These are phyloP conservation scores for Ophiostoma montium DNA, from an alignment of 2,329 filamentous ascomycete genomes.

Conservation along the genomic window DNA sequence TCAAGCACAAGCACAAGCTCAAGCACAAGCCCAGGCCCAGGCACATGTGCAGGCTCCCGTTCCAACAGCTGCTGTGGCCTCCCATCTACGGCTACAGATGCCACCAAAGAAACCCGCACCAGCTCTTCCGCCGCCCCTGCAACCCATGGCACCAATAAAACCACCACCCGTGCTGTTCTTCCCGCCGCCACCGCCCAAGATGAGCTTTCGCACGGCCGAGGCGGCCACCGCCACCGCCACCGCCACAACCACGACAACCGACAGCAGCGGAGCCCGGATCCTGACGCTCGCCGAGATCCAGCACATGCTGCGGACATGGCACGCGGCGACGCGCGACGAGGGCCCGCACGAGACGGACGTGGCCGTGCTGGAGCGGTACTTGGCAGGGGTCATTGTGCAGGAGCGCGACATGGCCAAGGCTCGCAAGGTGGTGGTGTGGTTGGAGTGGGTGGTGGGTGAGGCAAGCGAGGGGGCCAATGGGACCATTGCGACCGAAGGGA, in stretches of 20 bases:
- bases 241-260: background rate
- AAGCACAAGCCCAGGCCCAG: background rate
- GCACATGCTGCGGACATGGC: constrained; percentile 63
- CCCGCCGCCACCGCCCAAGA: constrained; percentile 29
- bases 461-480: too few species aligned
- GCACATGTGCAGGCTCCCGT: constrained; percentile 2
- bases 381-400: constrained; percentile 55
- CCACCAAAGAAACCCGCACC: constrained; percentile 16
- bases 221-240: constrained; percentile 26
- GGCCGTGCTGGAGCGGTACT: constrained; percentile 55
- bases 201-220: constrained; percentile 30
- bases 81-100: constrained; percentile 29
- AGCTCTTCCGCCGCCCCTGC: constrained; percentile 14
- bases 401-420: constrained; percentile 77
- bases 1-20: background rate
- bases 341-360: constrained; percentile 73
- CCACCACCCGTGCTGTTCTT: constrained; percentile 31
- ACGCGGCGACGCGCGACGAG: constrained; percentile 52
- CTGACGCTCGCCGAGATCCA: constrained; percentile 47
- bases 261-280: background rate
- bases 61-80: background rate
- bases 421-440: constrained; percentile 74
- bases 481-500: too few species aligned
- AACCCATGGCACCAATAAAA: background rate
- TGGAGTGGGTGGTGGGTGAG: constrained; percentile 41